Percentiles rank a stretch among this genome's conserved stretches.
phyloP scores from a whole-genome alignment of 495 filamentous ascomycete species.

The Hypoxylon cercidicola region DNA sequence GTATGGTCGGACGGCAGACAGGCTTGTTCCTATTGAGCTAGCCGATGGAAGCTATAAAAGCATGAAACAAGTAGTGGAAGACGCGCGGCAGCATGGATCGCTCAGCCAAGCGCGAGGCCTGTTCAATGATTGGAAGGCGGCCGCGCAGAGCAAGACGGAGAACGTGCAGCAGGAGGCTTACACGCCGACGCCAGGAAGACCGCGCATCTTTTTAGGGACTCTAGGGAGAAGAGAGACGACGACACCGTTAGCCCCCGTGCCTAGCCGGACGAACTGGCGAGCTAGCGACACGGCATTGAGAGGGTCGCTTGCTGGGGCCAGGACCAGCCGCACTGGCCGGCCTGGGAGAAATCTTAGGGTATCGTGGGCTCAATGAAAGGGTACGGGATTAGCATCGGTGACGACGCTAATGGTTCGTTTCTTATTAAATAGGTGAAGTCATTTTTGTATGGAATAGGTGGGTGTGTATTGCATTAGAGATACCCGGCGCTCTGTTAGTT shows the following conservation, averaged over 20 bases:
- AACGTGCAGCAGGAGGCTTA: constrained; percentile 29
- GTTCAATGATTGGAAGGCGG: constrained; percentile 37
- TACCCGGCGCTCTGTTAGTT: constrained; percentile 28
- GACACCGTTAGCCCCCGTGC: constrained; percentile 44
- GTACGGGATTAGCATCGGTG: constrained; percentile 21
- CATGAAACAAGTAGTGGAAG: constrained; percentile 41
- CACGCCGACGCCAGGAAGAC: constrained; percentile 44
- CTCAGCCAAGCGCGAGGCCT: constrained; percentile 36
- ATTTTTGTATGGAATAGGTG: constrained; percentile 31
- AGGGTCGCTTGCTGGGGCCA: constrained; percentile 35
- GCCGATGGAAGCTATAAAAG: constrained; percentile 38
- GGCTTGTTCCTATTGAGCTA: constrained; percentile 45
- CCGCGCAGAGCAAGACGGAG: constrained; percentile 17
- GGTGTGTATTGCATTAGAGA: constrained; percentile 24
- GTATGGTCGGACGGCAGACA: constrained; percentile 61
- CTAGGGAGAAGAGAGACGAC: constrained; percentile 39
- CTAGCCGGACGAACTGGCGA: constrained; percentile 35
- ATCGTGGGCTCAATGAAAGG: constrained; percentile 43
- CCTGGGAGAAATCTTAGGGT: constrained; percentile 43
- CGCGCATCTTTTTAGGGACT: constrained; percentile 40
- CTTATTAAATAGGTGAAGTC: constrained; percentile 6
- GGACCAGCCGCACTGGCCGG: constrained; percentile 34
- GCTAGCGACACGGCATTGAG: constrained; percentile 39
- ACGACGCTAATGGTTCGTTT: constrained; percentile 11
- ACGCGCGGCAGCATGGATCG: constrained; percentile 39